Percentiles rank a stretch among this genome's conserved stretches.
phyloP scores from a whole-genome alignment of 176 grass and related monocot genomes.

The Pontederia crassipes region DNA sequence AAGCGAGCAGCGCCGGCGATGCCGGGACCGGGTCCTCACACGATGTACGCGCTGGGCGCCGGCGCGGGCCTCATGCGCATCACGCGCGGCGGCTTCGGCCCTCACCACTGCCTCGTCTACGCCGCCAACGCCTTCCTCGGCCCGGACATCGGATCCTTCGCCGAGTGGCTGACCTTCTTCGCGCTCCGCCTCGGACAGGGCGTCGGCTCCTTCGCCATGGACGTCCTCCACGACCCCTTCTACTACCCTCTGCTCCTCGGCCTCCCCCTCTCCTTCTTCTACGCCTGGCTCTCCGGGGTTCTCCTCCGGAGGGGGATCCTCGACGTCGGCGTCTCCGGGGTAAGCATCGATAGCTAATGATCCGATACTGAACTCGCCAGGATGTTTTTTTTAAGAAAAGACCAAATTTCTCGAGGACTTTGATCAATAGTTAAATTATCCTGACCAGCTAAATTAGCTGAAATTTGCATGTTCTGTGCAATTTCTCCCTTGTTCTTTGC shows the following conservation, averaged over 20 bases:
- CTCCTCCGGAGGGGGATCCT: constrained; percentile 39
- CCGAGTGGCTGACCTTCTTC: constrained; percentile 74
- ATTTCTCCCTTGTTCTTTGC: not conserved
- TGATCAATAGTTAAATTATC: too few species aligned
- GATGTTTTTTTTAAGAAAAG: too few species aligned
- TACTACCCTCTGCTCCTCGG: constrained; percentile 80
- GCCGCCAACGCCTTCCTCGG: constrained; percentile 82
- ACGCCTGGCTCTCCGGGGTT: constrained; percentile 45
- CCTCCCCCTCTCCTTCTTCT: constrained; percentile 53
- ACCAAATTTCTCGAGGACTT: too few species aligned
- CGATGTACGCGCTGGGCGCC: constrained; percentile 66
- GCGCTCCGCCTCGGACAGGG: constrained; percentile 5
- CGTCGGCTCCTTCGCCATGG: constrained; percentile 44
- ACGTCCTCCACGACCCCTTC: constrained; percentile 66
- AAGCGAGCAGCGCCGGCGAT: constrained; percentile 8
- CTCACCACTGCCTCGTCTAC: constrained; percentile 80
- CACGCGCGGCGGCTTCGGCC: constrained; percentile 43
- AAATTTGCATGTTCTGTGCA: not conserved
- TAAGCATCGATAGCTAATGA: constrained; percentile 10
- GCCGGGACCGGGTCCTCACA: constrained; percentile 82
- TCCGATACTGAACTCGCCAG: not conserved
- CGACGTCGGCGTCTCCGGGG: constrained; percentile 30
- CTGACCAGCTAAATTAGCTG: too few species aligned
- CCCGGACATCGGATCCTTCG: constrained; percentile 81
- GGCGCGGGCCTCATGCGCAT: constrained; percentile 49